phyloP scores from a whole-genome alignment of 768 basidiomycete species.

The Leccinum rimulosum region DNA sequence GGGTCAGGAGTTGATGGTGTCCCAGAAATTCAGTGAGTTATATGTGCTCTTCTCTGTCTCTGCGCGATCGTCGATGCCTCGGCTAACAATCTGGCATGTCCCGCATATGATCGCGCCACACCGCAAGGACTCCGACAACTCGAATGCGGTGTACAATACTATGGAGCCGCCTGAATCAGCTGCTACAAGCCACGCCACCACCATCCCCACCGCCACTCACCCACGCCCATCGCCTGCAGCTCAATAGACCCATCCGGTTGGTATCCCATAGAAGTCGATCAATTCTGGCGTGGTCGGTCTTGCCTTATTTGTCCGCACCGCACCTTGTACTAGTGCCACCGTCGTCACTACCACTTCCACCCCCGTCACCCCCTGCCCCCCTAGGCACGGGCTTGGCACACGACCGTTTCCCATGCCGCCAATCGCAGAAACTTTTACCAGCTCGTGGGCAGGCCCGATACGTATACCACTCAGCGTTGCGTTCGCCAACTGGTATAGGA shows the following conservation, averaged over 20 bases:
- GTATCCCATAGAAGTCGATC: slow-evolving; percentile 26
- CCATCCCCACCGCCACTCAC: not conserved
- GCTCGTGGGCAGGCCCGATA: slow-evolving; percentile 24
- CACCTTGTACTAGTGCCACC: not conserved
- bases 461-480: slow-evolving; percentile 14
- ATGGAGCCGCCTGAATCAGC: not conserved
- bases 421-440: slow-evolving; percentile 28
- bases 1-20: not conserved
- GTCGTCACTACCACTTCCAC: not conserved
- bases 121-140: not conserved
- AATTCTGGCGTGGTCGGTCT: slow-evolving; percentile 27
- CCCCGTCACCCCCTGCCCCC: not conserved
- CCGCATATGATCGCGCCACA: not conserved
- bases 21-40: not conserved
- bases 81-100: not conserved
- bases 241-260: slow-evolving; percentile 15
- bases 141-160: not conserved
- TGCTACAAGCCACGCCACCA: not conserved
- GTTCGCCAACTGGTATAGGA: slow-evolving; percentile 26
- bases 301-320: slow-evolving; percentile 27
- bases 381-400: not conserved
- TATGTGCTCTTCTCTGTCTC: not conserved
- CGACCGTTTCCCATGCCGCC: not conserved
- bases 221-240: slow-evolving; percentile 3
- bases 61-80: not conserved